Conservation (phyloP, 148 eudicot genomes). For the Rhododendron simsii region DNA sequence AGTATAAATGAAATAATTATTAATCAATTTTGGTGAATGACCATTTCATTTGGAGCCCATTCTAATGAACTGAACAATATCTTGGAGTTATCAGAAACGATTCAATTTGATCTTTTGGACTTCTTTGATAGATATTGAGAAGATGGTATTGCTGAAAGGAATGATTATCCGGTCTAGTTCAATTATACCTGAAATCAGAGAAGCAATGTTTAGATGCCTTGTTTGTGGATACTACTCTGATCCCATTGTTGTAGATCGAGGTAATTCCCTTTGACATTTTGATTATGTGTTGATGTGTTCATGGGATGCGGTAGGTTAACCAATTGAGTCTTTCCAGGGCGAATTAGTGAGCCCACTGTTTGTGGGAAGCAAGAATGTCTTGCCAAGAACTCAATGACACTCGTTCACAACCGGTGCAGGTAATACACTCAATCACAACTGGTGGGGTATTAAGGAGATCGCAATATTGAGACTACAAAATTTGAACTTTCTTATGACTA, state of each 20-base stretch:
- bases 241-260: constrained; percentile 84
- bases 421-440: constrained; percentile 16
- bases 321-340: constrained; percentile 42
- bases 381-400: constrained; percentile 78
- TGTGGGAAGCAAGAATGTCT: constrained; percentile 86
- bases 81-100: background rate
- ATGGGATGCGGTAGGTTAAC: background rate
- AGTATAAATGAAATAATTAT: background rate
- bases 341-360: constrained; percentile 76
- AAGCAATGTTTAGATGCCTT: constrained; percentile 92
- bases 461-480: background rate
- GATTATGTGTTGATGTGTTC: background rate
- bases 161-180: constrained; percentile 92
- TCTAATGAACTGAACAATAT: background rate
- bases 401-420: constrained; percentile 98
- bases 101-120: background rate
- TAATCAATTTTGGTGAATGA: background rate
- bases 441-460: background rate
- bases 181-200: constrained; percentile 92
- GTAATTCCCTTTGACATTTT: constrained; percentile 28
- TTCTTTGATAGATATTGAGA: constrained; percentile 72
- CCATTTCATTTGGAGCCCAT: background rate
- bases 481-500: background rate
- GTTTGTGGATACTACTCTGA: constrained; percentile 87
- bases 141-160: constrained; percentile 94